Base-by-base conservation (phyloP, 768 basidiomycete genomes). In the Leccinum olivaceopallidum region DNA sequence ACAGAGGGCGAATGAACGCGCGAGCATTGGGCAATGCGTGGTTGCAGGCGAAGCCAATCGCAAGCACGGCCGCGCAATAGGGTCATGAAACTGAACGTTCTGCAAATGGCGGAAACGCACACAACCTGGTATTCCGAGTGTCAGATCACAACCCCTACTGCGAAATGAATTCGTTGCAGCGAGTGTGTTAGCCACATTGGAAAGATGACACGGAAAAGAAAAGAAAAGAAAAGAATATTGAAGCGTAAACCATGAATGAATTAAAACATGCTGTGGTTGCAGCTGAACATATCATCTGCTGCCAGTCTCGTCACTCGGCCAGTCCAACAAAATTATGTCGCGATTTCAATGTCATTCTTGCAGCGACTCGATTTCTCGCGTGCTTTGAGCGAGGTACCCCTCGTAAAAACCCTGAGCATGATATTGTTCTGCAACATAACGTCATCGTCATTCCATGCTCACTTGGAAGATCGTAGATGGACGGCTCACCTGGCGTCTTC, bases 281-380 rank as follows among this genome's bases (percentile, higher is more conserved):
- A 42, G 39, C 39, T 42, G 39, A 18, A 42, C 18, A 48, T 22
- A 48, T 48, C n/a, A 1, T 10, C 47, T 7, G 4, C 7, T 16
- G 18, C 18, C 3, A 18, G 39, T 42, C 8, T 42, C 0, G 18
- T 42, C 8, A 18, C 39, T 42, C 18, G 8, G 13, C 18, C 42
- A 42, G 4, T 42, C 18, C 42, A n/a, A n/a, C 18, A 42, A 10
- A 42, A 42, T 42, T 1, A 42, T n/a, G 12, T 24, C 22, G 16
- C 3, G 32, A 8, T 24, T 10, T 16, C 0, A 2, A 50, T 24
- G 20, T 16, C 62, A 90, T 62, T 91, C 90, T 68, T 86, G 84
- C 58, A 92, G 61, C 3, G 82, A 79, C 66, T 89, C 80, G 20
- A 92, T 89, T 64, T 89, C 88, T 14, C 76, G 71, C 32, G 77